Evolutionary conservation across 768 basidiomycete species (phyloP).

Genomic region (Tylopilus sp.): DNA sequence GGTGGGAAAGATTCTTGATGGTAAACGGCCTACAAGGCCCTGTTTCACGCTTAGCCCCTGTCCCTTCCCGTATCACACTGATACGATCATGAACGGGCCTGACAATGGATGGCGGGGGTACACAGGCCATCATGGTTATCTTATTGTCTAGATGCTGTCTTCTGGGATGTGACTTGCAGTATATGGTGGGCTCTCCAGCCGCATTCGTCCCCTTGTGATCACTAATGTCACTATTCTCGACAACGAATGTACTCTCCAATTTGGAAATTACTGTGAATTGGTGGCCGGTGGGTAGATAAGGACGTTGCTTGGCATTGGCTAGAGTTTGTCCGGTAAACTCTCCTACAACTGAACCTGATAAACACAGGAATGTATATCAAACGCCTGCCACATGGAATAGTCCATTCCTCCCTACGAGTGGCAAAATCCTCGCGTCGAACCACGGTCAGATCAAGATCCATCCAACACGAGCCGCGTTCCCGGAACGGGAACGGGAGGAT

Average conservation of each 20-base stretch:
- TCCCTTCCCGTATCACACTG: too few relatives aligned
- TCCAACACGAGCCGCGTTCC: too few relatives aligned
- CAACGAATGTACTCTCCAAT: not conserved
- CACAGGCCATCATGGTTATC: not conserved
- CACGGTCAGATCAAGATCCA: not conserved
- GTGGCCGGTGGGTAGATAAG: constrained; percentile 17
- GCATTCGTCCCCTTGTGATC: not conserved
- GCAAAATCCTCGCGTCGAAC: not conserved
- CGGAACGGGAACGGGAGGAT: too few relatives aligned
- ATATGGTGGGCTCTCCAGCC: not conserved
- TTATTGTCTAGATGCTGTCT: not conserved
- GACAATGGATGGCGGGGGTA: not conserved
- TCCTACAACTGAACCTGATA: constrained; percentile 1
- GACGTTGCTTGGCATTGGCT: constrained; percentile 9
- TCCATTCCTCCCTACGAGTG: not conserved
- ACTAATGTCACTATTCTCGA: not conserved
- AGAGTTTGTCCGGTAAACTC: not conserved
- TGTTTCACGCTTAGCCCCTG: too few relatives aligned
- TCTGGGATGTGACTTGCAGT: not conserved
- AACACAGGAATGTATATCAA: constrained; percentile 15
- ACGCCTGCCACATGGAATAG: not conserved
- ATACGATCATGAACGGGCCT: not conserved
- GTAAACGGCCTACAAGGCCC: not conserved
- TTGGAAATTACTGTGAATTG: not conserved
- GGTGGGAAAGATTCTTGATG: not conserved